Evolutionary conservation across 108 stramenopile genomes (phyloP), one percentile per base, ranked within the genome.

Genomic region (Pseudonitzschia multiseries): DNA sequence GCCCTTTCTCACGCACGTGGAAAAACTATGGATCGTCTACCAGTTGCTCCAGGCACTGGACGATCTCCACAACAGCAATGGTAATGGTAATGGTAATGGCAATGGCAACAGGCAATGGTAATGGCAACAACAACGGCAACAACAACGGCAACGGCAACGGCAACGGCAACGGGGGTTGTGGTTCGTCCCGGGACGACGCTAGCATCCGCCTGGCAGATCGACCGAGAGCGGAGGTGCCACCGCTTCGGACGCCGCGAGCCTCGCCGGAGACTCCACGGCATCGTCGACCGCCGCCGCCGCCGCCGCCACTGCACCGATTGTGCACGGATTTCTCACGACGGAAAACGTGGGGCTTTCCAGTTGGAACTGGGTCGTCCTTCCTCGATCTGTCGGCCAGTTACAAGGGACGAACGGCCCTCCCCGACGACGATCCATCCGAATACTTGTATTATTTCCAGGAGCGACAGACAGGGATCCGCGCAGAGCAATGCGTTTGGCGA

Each of bases 281-380:
- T 59, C 57, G 57, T 59, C 57, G 57, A 26, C 57, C 24, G 57
- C 17, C 57, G 57, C 9, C 57, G 57, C 15, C 14, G 27, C 50
- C 20, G 4, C 4, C 12, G 24, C n/a, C 14, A 36, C 10, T 29
- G 13, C 15, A 18, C 61, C 61, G 15, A 67, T 98, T 4, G 81
- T 87, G 15, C 99, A 99, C 77, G 98, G 98, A 18, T 96, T 97
- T 76, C 73, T 99, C 33, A 97, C 96, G 40, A 87, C 94, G 52
- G 96, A 98, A 70, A 99, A 99, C 83, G 81, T 98, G 62, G 85
- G 95, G 17, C 71, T 98, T 17, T 98, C 98, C 1, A 85, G 86
- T 46, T 95, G 90, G 84, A 93, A 89, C 63, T 98, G 94, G 93
- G 86, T 98, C 20, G 73, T 97, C 32, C 73, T n/a, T 99, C 8